A percentile compares a stretch with the other conserved stretches of the same genome.
phyloP scores from a whole-genome alignment of 768 basidiomycete species.

The Phaeotremella fagi region DNA sequence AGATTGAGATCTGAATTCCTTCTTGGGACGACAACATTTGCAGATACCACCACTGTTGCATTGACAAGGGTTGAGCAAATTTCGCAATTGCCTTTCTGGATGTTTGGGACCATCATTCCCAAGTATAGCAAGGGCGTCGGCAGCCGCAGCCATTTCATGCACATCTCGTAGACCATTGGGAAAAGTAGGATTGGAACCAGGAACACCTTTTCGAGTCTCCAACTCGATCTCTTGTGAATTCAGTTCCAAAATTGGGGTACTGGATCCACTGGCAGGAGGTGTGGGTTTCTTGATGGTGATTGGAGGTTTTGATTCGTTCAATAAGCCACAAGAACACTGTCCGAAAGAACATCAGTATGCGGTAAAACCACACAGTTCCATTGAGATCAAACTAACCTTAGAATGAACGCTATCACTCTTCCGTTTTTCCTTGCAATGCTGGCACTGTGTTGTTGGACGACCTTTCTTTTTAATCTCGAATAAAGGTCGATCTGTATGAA shows the following conservation, averaged over 20 bases:
- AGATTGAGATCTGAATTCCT: slow-evolving; percentile 4
- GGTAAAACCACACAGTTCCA: too few relatives aligned
- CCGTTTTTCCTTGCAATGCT: slow-evolving; percentile 73
- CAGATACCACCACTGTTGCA: slow-evolving; percentile 46
- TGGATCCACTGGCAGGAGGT: neutral
- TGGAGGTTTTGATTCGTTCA: slow-evolving; percentile 16
- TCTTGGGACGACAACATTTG: slow-evolving; percentile 45
- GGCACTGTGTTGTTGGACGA: slow-evolving; percentile 83
- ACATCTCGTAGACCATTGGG: slow-evolving; percentile 46
- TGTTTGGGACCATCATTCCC: slow-evolving; percentile 8
- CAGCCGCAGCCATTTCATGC: slow-evolving; percentile 43
- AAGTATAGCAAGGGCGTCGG: slow-evolving; percentile 33
- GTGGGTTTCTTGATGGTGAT: neutral
- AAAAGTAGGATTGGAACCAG: slow-evolving; percentile 36
- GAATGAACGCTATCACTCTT: slow-evolving; percentile 51
- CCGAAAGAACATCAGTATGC: too few relatives aligned
- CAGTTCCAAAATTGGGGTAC: too few relatives aligned
- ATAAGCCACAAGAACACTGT: slow-evolving; percentile 39
- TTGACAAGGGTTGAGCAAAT: slow-evolving; percentile 47
- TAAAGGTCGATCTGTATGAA: slow-evolving; percentile 79
- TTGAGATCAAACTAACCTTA: slow-evolving; percentile 20
- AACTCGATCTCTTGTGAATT: neutral
- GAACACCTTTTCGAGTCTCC: slow-evolving; percentile 31
- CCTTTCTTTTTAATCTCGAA: slow-evolving; percentile 93
- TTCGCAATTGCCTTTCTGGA: slow-evolving; percentile 9